Conservation (phyloP, 257 asterid genomes). For the Oldenlandia corymbosa region DNA sequence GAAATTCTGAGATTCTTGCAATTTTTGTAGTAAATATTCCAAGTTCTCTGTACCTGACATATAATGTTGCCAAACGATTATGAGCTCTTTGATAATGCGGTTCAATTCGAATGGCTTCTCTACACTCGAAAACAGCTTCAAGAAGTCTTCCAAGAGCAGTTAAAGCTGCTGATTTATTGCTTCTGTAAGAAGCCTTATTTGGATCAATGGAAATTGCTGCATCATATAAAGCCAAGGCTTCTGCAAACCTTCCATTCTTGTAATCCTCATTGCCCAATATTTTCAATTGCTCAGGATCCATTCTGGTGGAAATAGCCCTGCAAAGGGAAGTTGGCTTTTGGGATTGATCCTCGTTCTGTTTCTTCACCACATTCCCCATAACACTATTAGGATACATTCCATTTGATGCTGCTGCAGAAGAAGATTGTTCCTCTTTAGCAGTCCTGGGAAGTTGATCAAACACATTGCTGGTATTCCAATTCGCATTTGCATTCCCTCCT, state of each 20-base stretch:
- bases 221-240: conserved; percentile 79
- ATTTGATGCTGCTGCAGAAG: conserved; percentile 5
- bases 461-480: conserved; percentile 17
- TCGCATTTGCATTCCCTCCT: conserved; percentile 4
- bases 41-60: conserved; percentile 38
- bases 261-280: conserved; percentile 94
- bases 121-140: conserved; percentile 87
- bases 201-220: conserved; percentile 95
- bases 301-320: conserved; percentile 74
- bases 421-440: conserved; percentile 28
- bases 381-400: conserved; percentile 39
- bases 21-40: too few relatives aligned
- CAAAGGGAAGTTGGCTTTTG: conserved; percentile 54
- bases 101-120: conserved; percentile 74
- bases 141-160: conserved; percentile 82
- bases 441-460: conserved; percentile 31
- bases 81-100: conserved; percentile 79
- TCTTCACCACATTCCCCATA: conserved; percentile 51
- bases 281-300: conserved; percentile 91
- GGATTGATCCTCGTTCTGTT: conserved; percentile 30
- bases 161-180: conserved; percentile 97
- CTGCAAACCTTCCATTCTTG: conserved; percentile 87
- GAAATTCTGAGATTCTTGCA: too few relatives aligned
- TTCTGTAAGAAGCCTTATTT: conserved; percentile 80
- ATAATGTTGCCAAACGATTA: conserved; percentile 65